A percentile compares a stretch with the other conserved stretches of the same genome.
Conservation (phyloP, 306 rosid species). For the Trifolium subterraneum region DNA sequence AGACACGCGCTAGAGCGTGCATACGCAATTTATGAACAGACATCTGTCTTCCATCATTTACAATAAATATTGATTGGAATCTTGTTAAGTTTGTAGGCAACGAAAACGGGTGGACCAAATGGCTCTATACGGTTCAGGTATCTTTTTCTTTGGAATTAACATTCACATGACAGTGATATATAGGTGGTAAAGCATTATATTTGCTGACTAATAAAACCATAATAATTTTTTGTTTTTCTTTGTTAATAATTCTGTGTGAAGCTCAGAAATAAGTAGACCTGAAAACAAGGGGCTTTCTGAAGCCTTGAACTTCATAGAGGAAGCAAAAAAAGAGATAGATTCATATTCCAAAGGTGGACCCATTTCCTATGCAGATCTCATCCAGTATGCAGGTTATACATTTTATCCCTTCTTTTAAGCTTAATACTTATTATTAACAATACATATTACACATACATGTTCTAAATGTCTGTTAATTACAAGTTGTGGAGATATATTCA, state of each 20-base stretch:
- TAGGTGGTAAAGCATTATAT: neutral
- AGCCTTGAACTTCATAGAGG: constrained; percentile 78
- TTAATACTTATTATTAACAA: constrained; percentile 18
- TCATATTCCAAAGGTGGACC: constrained; percentile 89
- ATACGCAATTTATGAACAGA: neutral
- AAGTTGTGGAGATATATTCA: constrained; percentile 18
- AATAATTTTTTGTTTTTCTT: constrained; percentile 27
- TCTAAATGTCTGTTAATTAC: constrained; percentile 33
- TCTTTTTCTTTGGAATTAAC: constrained; percentile 28
- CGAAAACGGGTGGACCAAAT: constrained; percentile 94
- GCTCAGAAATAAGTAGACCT: constrained; percentile 95
- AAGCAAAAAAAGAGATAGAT: constrained; percentile 92
- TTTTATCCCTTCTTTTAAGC: constrained; percentile 36
- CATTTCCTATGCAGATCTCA: constrained; percentile 85
- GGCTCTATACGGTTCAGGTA: constrained; percentile 95
- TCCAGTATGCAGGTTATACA: constrained; percentile 75
- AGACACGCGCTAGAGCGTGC: constrained; percentile 19
- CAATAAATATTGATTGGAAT: constrained; percentile 43
- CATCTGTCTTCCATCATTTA: constrained; percentile 30
- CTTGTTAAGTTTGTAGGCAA: constrained; percentile 76
- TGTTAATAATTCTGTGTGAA: constrained; percentile 54
- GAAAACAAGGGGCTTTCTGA: constrained; percentile 79
- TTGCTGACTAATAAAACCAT: constrained; percentile 14
- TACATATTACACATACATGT: constrained; percentile 7
- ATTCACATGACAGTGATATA: neutral